These are phyloP conservation scores for Chloroidium sp. DNA, from an alignment of 163 green algal genomes.

Conservation along the genomic window DNA sequence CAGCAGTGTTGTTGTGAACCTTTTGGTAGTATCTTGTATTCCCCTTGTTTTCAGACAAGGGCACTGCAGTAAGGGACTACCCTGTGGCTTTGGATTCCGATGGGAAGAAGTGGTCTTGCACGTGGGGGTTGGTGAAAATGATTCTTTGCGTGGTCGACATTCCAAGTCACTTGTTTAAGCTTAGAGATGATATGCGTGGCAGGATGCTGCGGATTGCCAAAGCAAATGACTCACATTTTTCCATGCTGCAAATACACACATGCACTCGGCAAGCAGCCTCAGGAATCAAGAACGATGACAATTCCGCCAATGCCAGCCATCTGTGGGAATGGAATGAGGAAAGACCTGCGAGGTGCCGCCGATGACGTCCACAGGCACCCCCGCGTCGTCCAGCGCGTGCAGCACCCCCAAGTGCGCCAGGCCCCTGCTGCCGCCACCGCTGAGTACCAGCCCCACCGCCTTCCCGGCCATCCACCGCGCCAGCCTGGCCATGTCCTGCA, in stretches of 20 bases:
- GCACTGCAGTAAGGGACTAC: too few species aligned
- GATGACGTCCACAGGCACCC: conserved; percentile 61
- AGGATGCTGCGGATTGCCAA: too few species aligned
- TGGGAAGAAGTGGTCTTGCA: too few species aligned
- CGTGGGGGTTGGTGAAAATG: too few species aligned
- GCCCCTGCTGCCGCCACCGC: conserved; percentile 47
- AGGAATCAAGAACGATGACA: neutral
- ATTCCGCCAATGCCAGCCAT: neutral
- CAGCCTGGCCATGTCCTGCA: conserved; percentile 52
- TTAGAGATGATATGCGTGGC: too few species aligned
- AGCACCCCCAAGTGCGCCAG: conserved; percentile 69
- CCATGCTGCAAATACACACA: neutral
- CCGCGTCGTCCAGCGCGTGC: conserved; percentile 59
- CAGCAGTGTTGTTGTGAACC: neutral
- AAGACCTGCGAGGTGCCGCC: conserved; percentile 59
- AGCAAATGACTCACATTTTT: neutral
- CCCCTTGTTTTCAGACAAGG: too few species aligned
- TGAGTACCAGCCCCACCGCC: conserved; percentile 68
- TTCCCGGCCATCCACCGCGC: conserved; percentile 62
- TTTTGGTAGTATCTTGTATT: too few species aligned
- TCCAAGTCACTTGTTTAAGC: too few species aligned
- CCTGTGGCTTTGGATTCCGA: too few species aligned
- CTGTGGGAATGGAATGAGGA: neutral
- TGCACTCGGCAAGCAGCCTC: neutral
- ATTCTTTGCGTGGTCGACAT: too few species aligned